phyloP scores from a whole-genome alignment of 768 basidiomycete species.

The Boletus tylopilopsis region DNA sequence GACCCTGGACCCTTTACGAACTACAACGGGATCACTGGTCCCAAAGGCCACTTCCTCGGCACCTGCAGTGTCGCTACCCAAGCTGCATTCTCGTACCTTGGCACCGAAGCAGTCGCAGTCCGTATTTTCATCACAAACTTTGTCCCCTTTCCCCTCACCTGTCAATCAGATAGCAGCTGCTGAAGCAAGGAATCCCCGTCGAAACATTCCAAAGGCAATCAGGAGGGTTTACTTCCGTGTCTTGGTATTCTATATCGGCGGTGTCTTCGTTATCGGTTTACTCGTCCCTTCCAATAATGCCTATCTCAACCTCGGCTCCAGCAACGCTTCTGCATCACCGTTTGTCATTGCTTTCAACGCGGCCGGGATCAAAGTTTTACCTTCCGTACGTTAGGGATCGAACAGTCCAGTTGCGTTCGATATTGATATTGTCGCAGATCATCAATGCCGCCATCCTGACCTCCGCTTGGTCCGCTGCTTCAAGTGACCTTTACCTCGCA shows the following conservation, averaged over 20 bases:
- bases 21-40: conserved; percentile 36
- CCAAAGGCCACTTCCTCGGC: conserved; percentile 48
- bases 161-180: conserved; percentile 39
- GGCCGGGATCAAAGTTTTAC: conserved; percentile 58
- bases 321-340: conserved; percentile 44
- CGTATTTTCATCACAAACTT: conserved; percentile 2
- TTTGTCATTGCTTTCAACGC: conserved; percentile 56
- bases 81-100: conserved; percentile 58
- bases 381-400: conserved; percentile 34
- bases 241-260: conserved; percentile 36
- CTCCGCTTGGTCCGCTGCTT: conserved; percentile 40
- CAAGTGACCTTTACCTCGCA: conserved; percentile 38
- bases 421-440: conserved; percentile 9
- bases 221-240: conserved; percentile 43
- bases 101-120: conserved; percentile 51
- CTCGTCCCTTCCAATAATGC: conserved; percentile 47
- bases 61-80: conserved; percentile 52
- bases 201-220: conserved; percentile 40
- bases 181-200: conserved; percentile 49
- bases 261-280: conserved; percentile 45
- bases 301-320: conserved; percentile 34
- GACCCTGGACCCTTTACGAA: conserved; percentile 58
- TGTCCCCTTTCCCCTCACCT: background rate
- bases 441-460: conserved; percentile 44
- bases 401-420: background rate